Evolutionary conservation across 495 filamentous ascomycete species (phyloP).

Genomic region (Haplographium delicatum): DNA sequence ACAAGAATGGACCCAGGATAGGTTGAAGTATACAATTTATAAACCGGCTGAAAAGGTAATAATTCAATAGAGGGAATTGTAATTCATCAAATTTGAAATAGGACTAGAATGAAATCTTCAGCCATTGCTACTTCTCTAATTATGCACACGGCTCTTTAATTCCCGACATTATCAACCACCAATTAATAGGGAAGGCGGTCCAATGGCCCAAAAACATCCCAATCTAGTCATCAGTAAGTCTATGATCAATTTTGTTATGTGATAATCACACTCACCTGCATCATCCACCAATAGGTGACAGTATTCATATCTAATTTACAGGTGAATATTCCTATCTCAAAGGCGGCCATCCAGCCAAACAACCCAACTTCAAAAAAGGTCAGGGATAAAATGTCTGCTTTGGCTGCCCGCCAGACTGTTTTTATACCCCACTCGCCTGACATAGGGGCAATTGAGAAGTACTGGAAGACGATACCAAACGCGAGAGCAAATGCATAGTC

Average conservation of each 20-base stretch:
- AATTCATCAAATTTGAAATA: no score
- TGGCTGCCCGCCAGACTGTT: slow-evolving; percentile 26
- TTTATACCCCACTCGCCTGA: slow-evolving; percentile 24
- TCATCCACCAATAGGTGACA: slow-evolving; percentile 32
- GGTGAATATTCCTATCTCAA: slow-evolving; percentile 25
- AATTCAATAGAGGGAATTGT: no score
- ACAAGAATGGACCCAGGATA: no score
- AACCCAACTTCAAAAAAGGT: slow-evolving; percentile 26
- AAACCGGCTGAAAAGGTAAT: no score
- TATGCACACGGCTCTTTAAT: slow-evolving; percentile 27
- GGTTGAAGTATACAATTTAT: no score
- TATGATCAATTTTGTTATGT: neutral
- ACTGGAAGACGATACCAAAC: slow-evolving; percentile 32
- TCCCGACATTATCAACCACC: slow-evolving; percentile 26
- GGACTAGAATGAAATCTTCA: no score
- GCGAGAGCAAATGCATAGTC: slow-evolving; percentile 29
- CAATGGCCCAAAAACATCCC: slow-evolving; percentile 28
- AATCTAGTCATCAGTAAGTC: slow-evolving; percentile 7
- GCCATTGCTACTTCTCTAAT: no score
- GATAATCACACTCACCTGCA: slow-evolving; percentile 21
- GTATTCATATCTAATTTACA: slow-evolving; percentile 24
- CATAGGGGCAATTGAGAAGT: slow-evolving; percentile 33
- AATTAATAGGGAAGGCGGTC: slow-evolving; percentile 30
- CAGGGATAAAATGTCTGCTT: slow-evolving; percentile 27
- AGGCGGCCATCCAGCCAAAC: slow-evolving; percentile 33